These are phyloP conservation scores for Plasmodium berghei DNA, from an alignment of 169 alveolate species.

Conservation along the genomic window DNA sequence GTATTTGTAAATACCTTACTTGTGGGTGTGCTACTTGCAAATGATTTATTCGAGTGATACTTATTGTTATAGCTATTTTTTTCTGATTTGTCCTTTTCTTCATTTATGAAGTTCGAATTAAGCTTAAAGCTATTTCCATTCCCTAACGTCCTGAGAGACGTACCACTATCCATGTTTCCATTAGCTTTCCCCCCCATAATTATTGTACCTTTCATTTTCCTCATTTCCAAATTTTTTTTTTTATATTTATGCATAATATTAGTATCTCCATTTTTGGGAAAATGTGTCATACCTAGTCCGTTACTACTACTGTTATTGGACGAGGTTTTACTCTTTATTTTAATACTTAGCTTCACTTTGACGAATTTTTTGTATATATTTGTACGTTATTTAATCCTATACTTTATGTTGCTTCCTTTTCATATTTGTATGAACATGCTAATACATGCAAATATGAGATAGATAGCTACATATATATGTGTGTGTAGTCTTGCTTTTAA, in stretches of 20 bases:
- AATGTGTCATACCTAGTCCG: too few species aligned
- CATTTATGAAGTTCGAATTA: background rate
- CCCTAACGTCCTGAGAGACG: background rate
- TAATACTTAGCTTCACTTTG: conserved; percentile 48
- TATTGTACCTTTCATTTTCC: conserved; percentile 27
- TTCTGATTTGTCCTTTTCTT: conserved; percentile 10
- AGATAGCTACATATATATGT: background rate
- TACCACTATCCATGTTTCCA: background rate
- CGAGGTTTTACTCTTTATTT: conserved; percentile 17
- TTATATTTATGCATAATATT: conserved; percentile 9
- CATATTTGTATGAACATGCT: background rate
- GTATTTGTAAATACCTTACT: too few species aligned
- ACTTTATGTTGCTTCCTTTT: background rate
- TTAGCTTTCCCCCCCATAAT: conserved; percentile 10
- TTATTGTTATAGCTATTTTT: conserved; percentile 1
- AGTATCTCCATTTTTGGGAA: conserved; percentile 8
- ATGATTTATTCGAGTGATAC: background rate
- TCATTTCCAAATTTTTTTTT: conserved; percentile 35
- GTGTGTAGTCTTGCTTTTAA: background rate
- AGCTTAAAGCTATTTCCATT: conserved; percentile 15
- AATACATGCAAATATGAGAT: background rate
- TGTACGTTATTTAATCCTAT: background rate
- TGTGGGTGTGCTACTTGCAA: too few species aligned
- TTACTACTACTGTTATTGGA: background rate
- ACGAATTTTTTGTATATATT: background rate